Evolutionary conservation across 768 basidiomycete species (phyloP).

Genomic region (Daedaleopsis nitida): DNA sequence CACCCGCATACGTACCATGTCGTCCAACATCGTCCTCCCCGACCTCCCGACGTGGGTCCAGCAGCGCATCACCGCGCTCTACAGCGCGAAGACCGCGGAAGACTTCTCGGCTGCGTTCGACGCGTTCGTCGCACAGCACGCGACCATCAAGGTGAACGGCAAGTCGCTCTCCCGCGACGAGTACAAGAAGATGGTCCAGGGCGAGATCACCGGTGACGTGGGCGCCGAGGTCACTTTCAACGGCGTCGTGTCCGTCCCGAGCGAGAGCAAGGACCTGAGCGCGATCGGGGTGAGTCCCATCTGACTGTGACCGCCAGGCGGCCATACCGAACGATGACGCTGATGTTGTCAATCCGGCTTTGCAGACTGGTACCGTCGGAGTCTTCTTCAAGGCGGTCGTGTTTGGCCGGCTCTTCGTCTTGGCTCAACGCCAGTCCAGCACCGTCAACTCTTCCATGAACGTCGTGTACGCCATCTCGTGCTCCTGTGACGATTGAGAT

Average conservation of each 20-base stretch:
- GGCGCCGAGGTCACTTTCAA: conserved; percentile 34
- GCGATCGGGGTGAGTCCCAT: conserved; percentile 10
- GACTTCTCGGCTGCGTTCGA: conserved; percentile 44
- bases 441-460: conserved; percentile 30
- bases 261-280: conserved; percentile 10
- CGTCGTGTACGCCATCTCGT: conserved; percentile 24
- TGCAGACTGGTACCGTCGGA: conserved; percentile 29
- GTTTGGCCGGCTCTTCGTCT: conserved; percentile 21
- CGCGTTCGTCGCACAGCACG: conserved; percentile 39
- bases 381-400: conserved; percentile 27
- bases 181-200: conserved; percentile 41
- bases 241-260: conserved; percentile 33
- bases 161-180: conserved; percentile 37
- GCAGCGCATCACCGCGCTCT: conserved; percentile 39
- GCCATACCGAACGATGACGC: not conserved
- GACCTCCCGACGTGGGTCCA: conserved; percentile 46
- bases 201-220: conserved; percentile 23
- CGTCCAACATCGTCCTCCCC: conserved; percentile 37
- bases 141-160: conserved; percentile 45
- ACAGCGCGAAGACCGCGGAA: conserved; percentile 38
- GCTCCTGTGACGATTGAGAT: not conserved
- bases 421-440: conserved; percentile 24
- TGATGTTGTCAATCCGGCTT: not conserved
- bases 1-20: conserved; percentile 14
- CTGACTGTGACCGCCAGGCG: not conserved